Base-by-base conservation (phyloP, 352 stramenopile genomes). In the Elongisporangium anandrum region DNA sequence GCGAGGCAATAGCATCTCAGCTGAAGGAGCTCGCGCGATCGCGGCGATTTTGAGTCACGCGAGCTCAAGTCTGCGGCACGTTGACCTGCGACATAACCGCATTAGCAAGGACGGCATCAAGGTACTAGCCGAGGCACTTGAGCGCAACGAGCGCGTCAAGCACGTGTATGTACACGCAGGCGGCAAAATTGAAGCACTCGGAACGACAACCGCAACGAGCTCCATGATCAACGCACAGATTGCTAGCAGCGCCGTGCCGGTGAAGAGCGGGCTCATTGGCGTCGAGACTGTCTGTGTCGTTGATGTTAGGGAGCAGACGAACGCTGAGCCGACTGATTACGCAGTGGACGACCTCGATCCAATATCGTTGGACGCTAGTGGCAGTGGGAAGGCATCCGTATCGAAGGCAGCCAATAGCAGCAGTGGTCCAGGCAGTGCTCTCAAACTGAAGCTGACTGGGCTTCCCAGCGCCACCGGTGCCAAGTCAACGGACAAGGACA, bases 91-190 rank as follows among this genome's bases (percentile, higher is more conserved):
- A 12, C 77, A 84, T 26, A 99, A 99, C 64, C 74, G 72, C n/a
- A 89, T 99, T 49, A 81, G 73, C 20, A 88, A 92, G 29, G 77
- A 96, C n/a, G 96, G 95, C 47, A 80, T 99, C 56, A 92, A 94
- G 59, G 85, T 95, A 16, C 77, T 99, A 39, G 95, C 94, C 0
- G 96, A 98, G 57, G 94, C 96, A 17, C 74, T 99, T 13, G 94
- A 98, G 61, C 77, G 94, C 23, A 96, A 92, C 56, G 86, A 95
- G 57, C 81, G 90, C 48, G 89, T 97, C 26, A 90, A 95, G 49
- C 96, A 99, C 70, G 95, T 99, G 49, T 98, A 98, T 68, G 94
- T 99, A 6, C 96, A 99, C 59, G 91, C 92, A 2, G 93, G 90
- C 17, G 94, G 92, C 13, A 98, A 98, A 75, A 97, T 98, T 48